Conservation (phyloP, 208 protist species). For the Trypanosoma vivax region DNA sequence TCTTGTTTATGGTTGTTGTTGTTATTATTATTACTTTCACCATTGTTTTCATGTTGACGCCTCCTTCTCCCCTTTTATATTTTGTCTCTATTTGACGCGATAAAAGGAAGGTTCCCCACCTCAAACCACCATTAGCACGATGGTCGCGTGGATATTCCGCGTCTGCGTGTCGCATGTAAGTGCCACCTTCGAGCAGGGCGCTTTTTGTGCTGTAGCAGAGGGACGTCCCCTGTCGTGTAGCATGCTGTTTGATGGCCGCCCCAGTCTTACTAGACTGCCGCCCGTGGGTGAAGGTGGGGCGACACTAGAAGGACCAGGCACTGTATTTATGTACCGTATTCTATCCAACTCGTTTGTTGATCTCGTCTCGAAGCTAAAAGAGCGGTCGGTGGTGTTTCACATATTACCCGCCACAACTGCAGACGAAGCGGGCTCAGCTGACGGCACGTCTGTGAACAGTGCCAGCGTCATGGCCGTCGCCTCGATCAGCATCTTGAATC, state of each 20-base stretch:
- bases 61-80: not conserved
- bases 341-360: not conserved
- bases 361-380: conserved; percentile 1
- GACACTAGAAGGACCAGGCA: not conserved
- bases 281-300: too few relatives aligned
- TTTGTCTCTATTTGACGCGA: too few relatives aligned
- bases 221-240: not conserved
- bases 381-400: conserved; percentile 1
- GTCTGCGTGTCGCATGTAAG: not conserved
- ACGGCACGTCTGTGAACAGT: not conserved
- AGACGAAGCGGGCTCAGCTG: not conserved
- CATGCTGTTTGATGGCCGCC: conserved; percentile 7
- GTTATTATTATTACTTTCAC: not conserved
- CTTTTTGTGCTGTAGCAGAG: not conserved
- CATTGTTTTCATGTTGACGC: not conserved
- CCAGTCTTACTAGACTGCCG: not conserved
- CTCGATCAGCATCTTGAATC: not conserved
- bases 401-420: not conserved
- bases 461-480: not conserved
- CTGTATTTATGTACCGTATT: conserved; percentile 9
- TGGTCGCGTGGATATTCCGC: conserved; percentile 5
- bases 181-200: not conserved
- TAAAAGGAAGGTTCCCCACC: too few relatives aligned
- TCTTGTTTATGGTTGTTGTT: not conserved
- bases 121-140: too few relatives aligned